Base-by-base conservation (phyloP, 2,329 filamentous ascomycete genomes). In the Arthrobotrys sinensis region DNA sequence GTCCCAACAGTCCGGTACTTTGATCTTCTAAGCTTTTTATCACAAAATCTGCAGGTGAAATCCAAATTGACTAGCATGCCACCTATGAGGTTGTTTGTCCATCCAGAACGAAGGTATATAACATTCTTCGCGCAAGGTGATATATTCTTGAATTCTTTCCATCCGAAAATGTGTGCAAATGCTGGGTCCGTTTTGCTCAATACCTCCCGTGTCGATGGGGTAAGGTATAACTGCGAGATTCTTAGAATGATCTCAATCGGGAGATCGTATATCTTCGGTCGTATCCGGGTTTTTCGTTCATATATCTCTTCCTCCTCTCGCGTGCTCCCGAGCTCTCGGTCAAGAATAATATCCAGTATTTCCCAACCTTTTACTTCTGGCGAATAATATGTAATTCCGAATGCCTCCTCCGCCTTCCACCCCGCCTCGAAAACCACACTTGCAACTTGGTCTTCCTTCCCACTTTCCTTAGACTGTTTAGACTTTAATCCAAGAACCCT, bases 241-340 rank as follows among this genome's bases (percentile, higher is more conserved):
- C 19, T 24, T 28, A 19, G 21, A 11, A 50, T 50, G 10, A 50
- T 28, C 16, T 50, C 46, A 24, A 50, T 28, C n/a, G 46, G 46
- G 10, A 50, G 46, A 7, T 50, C 46, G 16, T 50, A 50, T 50
- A 50, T 21, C 46, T 24, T 50, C 46, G 46, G 46, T n/a, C 46
- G 46, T 50, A 28, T 2, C 10, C 16, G 46, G 11, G 11, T 28
- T 28, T 50, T 50, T 4, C 19, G 46, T 21, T 11, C 1, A 21
- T 24, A 50, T 28, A 50, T 50, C n/a, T 50, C 46, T 50, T 48
- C 46, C 19, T 50, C 46, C 46, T 50, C 46, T 28, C n/a, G 16
- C 11, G 46, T 50, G 16, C 46, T 50, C 46, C 46, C 46, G n/a
- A 50, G 46, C 19, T 50, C 46, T 11, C 46, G 46, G 12, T 50